Percentiles rank a stretch among this genome's conserved stretches.
These are phyloP conservation scores for Puccinia triticina DNA, from an alignment of 1,284 basidiomycete species.

Conservation along the genomic window DNA sequence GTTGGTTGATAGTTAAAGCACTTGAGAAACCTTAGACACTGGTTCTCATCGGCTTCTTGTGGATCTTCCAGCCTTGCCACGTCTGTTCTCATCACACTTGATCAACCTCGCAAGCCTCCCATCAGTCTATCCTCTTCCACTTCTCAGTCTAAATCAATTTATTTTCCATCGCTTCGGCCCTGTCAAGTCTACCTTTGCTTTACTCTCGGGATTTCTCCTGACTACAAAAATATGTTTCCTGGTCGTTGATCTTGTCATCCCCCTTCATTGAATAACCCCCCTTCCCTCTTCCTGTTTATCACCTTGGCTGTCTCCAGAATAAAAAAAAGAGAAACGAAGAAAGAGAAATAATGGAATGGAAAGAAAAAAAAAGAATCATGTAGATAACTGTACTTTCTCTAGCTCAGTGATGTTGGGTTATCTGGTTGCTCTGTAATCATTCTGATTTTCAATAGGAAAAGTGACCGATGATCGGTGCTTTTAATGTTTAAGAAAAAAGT, in stretches of 20 bases:
- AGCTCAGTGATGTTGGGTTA: neutral
- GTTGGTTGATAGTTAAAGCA: constrained; percentile 40
- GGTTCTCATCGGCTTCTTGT: neutral
- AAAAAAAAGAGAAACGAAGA: neutral
- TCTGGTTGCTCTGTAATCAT: neutral
- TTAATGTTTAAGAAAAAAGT: too few species aligned
- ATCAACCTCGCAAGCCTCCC: neutral
- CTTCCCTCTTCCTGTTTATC: neutral
- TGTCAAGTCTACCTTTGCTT: neutral
- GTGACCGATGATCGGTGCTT: too few species aligned
- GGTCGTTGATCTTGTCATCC: neutral
- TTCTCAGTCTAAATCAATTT: neutral
- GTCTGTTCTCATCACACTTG: neutral
- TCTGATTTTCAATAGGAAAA: neutral
- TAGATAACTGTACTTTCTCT: neutral
- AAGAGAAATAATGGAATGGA: constrained; percentile 8
- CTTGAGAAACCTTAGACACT: constrained; percentile 14
- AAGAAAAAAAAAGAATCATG: constrained; percentile 3
- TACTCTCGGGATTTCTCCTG: neutral
- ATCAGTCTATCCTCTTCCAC: neutral
- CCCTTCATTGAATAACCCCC: neutral
- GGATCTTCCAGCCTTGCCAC: neutral
- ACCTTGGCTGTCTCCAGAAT: neutral
- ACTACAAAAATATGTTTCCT: neutral
- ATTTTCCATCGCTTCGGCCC: neutral